phyloP scores from a whole-genome alignment of 2,329 filamentous ascomycete genomes.

The Cercospora zeae-maydis region DNA sequence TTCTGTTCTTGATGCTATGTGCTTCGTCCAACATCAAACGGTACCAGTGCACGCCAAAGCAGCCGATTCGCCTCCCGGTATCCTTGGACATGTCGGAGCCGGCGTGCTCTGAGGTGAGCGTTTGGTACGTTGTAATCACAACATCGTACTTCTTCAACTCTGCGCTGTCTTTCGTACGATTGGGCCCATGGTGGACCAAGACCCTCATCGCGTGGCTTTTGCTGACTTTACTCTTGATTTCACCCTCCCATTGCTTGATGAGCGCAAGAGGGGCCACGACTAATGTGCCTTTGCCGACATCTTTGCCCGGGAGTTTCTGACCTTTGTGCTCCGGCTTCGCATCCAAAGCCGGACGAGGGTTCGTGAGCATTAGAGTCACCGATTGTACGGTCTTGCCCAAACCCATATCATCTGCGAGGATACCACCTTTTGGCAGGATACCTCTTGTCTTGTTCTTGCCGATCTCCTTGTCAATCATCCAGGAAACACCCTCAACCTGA shows the following conservation, averaged over 20 bases:
- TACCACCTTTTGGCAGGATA: constrained; percentile 81
- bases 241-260: constrained; percentile 95
- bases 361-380: constrained; percentile 80
- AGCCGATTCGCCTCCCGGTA: constrained; percentile 68
- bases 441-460: constrained; percentile 78
- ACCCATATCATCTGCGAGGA: constrained; percentile 96
- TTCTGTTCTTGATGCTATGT: constrained; percentile 97
- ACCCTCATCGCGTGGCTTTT: constrained; percentile 69
- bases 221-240: constrained; percentile 79
- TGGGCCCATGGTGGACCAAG: constrained; percentile 84
- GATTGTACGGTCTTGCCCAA: constrained; percentile 95
- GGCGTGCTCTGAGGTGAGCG: constrained; percentile 84
- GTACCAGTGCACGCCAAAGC: constrained; percentile 92
- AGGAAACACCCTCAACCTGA: constrained; percentile 87
- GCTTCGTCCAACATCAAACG: constrained; percentile 93
- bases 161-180: constrained; percentile 71
- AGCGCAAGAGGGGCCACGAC: constrained; percentile 90
- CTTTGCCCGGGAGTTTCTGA: constrained; percentile 62
- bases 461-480: constrained; percentile 92
- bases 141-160: constrained; percentile 85
- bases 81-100: constrained; percentile 60
- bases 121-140: constrained; percentile 95
- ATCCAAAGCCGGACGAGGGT: constrained; percentile 57
- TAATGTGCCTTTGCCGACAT: constrained; percentile 73
- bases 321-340: constrained; percentile 52